Evolutionary conservation across 768 basidiomycete genomes (phyloP).

Genomic region (Rhodotorula graminis): DNA sequence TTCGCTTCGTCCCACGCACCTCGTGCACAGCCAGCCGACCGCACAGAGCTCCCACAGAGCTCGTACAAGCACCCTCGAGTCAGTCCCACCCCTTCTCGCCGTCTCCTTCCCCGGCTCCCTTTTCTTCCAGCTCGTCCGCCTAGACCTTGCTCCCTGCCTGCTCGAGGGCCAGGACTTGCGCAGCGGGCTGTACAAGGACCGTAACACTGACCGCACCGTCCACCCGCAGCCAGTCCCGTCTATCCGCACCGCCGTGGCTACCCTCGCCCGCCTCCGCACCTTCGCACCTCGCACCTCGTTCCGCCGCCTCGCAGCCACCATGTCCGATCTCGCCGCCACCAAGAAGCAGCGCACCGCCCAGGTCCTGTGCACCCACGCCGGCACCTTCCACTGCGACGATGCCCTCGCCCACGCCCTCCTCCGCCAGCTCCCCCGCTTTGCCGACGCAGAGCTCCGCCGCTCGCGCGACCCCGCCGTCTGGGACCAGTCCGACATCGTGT

Average conservation of each 20-base stretch:
- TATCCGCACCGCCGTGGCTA: not conserved
- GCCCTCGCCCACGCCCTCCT: slow-evolving; percentile 88
- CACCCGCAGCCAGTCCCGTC: not conserved
- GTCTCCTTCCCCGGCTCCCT: not conserved
- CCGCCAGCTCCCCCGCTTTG: slow-evolving; percentile 68
- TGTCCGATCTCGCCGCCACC: not conserved
- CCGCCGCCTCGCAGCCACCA: not conserved
- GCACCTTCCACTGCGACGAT: slow-evolving; percentile 84
- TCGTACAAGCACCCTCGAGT: too few species aligned
- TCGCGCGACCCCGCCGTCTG: slow-evolving; percentile 67
- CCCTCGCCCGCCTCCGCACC: not conserved
- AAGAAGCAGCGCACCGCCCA: slow-evolving; percentile 16
- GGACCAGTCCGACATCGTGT: slow-evolving; percentile 82
- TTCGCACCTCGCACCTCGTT: not conserved
- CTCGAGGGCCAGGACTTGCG: too few species aligned
- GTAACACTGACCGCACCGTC: not conserved
- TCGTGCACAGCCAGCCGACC: too few species aligned
- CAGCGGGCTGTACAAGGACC: too few species aligned
- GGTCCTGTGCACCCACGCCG: slow-evolving; percentile 10
- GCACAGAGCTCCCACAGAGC: too few species aligned
- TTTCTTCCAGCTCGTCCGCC: too few species aligned
- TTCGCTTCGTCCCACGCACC: too few species aligned
- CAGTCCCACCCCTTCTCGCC: too few species aligned
- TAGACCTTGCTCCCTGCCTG: too few species aligned
- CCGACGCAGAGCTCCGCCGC: slow-evolving; percentile 60